phyloP scores from a whole-genome alignment of 2,329 filamentous ascomycete species.

The Thermoascus crustaceus region DNA sequence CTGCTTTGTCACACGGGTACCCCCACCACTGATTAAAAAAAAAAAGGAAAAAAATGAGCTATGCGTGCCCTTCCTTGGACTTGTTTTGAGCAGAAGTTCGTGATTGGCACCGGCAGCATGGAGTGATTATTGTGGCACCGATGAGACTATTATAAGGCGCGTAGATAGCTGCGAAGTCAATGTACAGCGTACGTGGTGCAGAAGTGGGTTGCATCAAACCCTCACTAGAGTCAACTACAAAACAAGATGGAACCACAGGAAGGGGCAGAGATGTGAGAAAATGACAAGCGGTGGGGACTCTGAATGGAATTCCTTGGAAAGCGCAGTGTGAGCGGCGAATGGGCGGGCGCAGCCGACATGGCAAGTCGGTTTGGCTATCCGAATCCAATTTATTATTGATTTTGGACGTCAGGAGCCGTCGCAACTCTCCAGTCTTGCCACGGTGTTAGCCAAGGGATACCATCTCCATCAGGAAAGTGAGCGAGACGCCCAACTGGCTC shows the following conservation, averaged over 20 bases:
- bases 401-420: not conserved
- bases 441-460: not conserved
- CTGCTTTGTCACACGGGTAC: constrained; percentile 1
- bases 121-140: constrained; percentile 15
- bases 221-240: too few relatives aligned
- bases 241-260: too few relatives aligned
- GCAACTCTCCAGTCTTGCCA: not conserved
- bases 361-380: not conserved
- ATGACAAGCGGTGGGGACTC: not conserved
- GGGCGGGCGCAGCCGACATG: not conserved
- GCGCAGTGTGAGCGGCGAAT: not conserved
- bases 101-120: constrained; percentile 2
- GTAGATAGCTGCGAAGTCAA: not conserved
- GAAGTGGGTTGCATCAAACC: constrained; percentile 2
- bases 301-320: constrained; percentile 1
- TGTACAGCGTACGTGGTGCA: constrained; percentile 11
- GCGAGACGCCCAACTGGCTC: not conserved
- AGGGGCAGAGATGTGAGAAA: constrained; percentile 2
- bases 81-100: constrained; percentile 2
- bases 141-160: constrained; percentile 15
- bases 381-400: constrained; percentile 2
- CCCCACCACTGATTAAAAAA: not conserved
- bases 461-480: not conserved
- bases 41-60: constrained; percentile 5
- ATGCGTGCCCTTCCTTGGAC: too few relatives aligned